Conservation (phyloP, 2,329 filamentous ascomycete species). For the Colletotrichum magnum region DNA sequence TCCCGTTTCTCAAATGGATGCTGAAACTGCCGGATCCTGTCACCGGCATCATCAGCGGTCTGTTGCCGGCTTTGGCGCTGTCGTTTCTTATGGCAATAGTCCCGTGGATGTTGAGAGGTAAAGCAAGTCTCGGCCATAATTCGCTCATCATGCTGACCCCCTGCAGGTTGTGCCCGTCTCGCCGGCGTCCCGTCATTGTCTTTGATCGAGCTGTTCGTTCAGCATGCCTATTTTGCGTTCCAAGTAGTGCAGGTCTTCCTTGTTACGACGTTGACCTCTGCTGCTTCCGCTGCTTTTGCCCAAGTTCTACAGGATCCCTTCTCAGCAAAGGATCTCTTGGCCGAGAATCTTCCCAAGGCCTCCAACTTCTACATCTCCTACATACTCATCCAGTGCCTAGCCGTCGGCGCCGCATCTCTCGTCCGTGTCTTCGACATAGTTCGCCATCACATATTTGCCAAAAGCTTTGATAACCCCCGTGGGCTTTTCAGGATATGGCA, state of each 20-base stretch:
- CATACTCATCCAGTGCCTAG: constrained; percentile 92
- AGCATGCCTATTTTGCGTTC: constrained; percentile 86
- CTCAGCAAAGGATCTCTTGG: constrained; percentile 64
- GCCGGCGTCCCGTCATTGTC: constrained; percentile 80
- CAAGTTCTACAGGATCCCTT: constrained; percentile 62
- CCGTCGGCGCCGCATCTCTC: constrained; percentile 80
- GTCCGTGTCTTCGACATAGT: constrained; percentile 78
- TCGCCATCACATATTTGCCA: constrained; percentile 72
- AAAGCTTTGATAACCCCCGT: constrained; percentile 83
- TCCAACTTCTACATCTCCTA: constrained; percentile 94
- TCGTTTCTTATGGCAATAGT: constrained; percentile 87
- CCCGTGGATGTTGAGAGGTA: constrained; percentile 81
- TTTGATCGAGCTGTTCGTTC: constrained; percentile 81
- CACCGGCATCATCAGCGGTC: constrained; percentile 84
- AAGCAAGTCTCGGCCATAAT: constrained; percentile 44
- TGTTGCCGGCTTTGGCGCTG: constrained; percentile 84
- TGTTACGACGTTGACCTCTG: constrained; percentile 82
- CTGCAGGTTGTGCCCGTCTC: constrained; percentile 74
- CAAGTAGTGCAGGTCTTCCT: constrained; percentile 89
- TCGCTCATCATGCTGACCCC: constrained; percentile 28
- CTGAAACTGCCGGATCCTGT: constrained; percentile 76
- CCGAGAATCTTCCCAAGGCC: constrained; percentile 78
- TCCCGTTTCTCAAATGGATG: constrained; percentile 83
- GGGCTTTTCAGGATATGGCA: constrained; percentile 86
- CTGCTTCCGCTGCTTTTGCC: constrained; percentile 74